phyloP scores from a whole-genome alignment of 2,329 filamentous ascomycete genomes.

The Mariannaea elegans region DNA sequence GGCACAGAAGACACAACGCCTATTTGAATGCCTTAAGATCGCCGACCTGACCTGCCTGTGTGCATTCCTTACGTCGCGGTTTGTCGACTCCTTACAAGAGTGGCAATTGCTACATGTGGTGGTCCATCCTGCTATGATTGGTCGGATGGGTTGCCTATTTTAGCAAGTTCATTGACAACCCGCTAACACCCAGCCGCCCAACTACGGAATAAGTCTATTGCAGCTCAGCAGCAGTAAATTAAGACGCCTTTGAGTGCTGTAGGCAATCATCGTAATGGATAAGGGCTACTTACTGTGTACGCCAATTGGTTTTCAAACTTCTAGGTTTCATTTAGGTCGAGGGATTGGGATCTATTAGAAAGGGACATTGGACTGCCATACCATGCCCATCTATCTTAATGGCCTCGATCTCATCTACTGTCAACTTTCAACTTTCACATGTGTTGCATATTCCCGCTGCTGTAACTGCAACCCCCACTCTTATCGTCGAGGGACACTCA shows the following conservation, averaged over 20 bases:
- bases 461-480: background rate
- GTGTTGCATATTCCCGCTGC: background rate
- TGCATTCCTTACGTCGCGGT: slow-evolving; percentile 7
- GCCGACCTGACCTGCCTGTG: slow-evolving; percentile 4
- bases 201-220: no score
- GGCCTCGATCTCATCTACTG: background rate
- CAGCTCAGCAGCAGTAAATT: background rate
- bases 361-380: background rate
- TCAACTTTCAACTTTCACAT: background rate
- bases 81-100: slow-evolving; percentile 27
- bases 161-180: slow-evolving; percentile 12
- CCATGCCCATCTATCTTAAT: background rate
- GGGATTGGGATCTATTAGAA: background rate
- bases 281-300: no score
- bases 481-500: background rate
- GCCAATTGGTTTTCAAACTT: background rate
- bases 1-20: background rate
- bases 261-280: no score
- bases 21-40: background rate
- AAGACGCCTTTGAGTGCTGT: background rate
- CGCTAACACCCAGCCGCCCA: slow-evolving; percentile 23
- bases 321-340: background rate
- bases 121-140: slow-evolving; percentile 32
- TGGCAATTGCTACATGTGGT: slow-evolving; percentile 39
- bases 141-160: slow-evolving; percentile 15